Evolutionary conservation across 1,284 basidiomycete genomes (phyloP).

Genomic region (Filobasidium uniguttulatum): DNA sequence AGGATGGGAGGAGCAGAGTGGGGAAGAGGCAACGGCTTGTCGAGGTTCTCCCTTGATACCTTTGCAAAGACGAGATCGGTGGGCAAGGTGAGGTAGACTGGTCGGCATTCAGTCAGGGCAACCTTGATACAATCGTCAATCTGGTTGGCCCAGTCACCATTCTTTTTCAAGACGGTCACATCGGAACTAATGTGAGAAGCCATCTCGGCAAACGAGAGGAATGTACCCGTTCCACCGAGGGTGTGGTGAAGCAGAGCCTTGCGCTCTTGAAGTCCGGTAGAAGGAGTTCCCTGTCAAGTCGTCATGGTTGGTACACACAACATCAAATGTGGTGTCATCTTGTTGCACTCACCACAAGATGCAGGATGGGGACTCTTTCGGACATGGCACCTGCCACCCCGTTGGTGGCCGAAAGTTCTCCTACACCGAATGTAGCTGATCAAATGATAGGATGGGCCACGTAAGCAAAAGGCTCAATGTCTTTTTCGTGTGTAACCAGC

Average conservation of each 20-base stretch:
- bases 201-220: slow-evolving; percentile 65
- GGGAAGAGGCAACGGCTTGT: slow-evolving; percentile 39
- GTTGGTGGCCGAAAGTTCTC: slow-evolving; percentile 70
- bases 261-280: slow-evolving; percentile 22
- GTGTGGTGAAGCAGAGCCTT: slow-evolving; percentile 66
- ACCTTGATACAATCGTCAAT: slow-evolving; percentile 69
- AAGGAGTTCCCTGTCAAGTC: neutral
- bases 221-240: slow-evolving; percentile 60
- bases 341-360: slow-evolving; percentile 77
- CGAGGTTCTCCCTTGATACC: slow-evolving; percentile 53
- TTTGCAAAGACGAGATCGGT: slow-evolving; percentile 64
- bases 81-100: slow-evolving; percentile 77
- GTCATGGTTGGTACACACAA: slow-evolving; percentile 40
- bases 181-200: slow-evolving; percentile 61
- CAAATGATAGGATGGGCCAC: too few relatives aligned
- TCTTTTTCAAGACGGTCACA: slow-evolving; percentile 48
- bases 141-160: slow-evolving; percentile 37
- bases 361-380: slow-evolving; percentile 82
- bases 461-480: too few relatives aligned
- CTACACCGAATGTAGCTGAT: slow-evolving; percentile 66
- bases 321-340: slow-evolving; percentile 46
- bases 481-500: too few relatives aligned
- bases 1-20: slow-evolving; percentile 26
- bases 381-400: slow-evolving; percentile 53
- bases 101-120: slow-evolving; percentile 59